Percentiles rank a stretch among this genome's conserved stretches.
These are phyloP conservation scores for Xanthoconium separans DNA, from an alignment of 1,284 basidiomycete species.

Conservation along the genomic window DNA sequence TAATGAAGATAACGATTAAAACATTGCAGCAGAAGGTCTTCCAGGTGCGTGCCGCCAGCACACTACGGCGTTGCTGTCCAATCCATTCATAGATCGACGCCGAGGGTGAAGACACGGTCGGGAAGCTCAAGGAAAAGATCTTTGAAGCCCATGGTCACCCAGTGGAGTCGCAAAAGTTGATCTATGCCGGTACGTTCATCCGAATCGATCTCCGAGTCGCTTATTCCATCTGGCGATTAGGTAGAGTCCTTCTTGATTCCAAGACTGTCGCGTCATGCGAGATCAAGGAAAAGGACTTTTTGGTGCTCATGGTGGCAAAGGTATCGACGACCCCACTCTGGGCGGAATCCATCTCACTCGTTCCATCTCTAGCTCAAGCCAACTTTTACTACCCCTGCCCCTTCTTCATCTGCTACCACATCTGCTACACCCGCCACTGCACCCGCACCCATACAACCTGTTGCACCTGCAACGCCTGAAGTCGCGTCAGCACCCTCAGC, in stretches of 20 bases:
- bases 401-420: constrained; percentile 27
- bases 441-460: constrained; percentile 34
- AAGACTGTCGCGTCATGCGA: constrained; percentile 88
- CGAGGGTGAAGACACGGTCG: constrained; percentile 76
- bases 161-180: constrained; percentile 84
- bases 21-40: constrained; percentile 91
- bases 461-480: constrained; percentile 23
- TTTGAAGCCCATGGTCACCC: constrained; percentile 73
- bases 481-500: constrained; percentile 5
- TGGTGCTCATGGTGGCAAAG: constrained; percentile 98
- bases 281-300: constrained; percentile 99
- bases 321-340: constrained; percentile 40
- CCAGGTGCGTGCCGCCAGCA: constrained; percentile 44
- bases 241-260: constrained; percentile 89
- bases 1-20: constrained; percentile 92
- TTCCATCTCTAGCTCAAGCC: constrained; percentile 55
- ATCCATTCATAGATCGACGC: constrained; percentile 67
- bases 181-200: constrained; percentile 76
- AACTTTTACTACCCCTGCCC: constrained; percentile 34
- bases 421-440: constrained; percentile 28
- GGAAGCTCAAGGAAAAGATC: constrained; percentile 85
- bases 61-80: not conserved
- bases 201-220: constrained; percentile 5
- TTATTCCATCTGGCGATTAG: constrained; percentile 40
- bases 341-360: constrained; percentile 5